Evolutionary conservation across 78 protist genomes (phyloP).

Genomic region (Dictyostelium citrinum): DNA sequence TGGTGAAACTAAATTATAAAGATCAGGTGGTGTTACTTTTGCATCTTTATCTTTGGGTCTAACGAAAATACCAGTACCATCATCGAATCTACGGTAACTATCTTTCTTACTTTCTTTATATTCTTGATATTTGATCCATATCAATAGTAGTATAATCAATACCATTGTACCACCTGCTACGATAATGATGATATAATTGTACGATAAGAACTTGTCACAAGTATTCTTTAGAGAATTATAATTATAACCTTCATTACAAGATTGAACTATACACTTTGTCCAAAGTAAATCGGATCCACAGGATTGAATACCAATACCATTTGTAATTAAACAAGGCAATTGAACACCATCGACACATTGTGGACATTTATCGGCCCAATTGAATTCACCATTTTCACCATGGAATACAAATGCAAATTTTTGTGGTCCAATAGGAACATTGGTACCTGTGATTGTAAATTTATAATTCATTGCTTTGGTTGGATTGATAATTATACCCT

Average conservation of each 20-base stretch:
- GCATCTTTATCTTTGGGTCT: slow-evolving; percentile 27
- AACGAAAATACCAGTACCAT: slow-evolving; percentile 6
- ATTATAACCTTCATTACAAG: slow-evolving; percentile 34
- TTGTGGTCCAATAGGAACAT: slow-evolving; percentile 46
- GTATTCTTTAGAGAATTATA: slow-evolving; percentile 22
- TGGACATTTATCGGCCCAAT: slow-evolving; percentile 42
- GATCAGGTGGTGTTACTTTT: slow-evolving; percentile 45
- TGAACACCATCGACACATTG: slow-evolving; percentile 43
- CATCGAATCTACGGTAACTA: not conserved
- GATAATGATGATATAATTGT: slow-evolving; percentile 60
- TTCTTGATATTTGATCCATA: slow-evolving; percentile 20
- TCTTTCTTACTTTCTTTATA: not conserved
- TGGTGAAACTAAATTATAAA: slow-evolving; percentile 40
- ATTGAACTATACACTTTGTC: slow-evolving; percentile 12
- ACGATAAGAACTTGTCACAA: slow-evolving; percentile 37
- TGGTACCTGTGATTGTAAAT: slow-evolving; percentile 18
- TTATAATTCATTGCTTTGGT: not conserved
- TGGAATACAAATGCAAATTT: slow-evolving; percentile 24
- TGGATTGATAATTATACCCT: slow-evolving; percentile 45
- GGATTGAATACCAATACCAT: slow-evolving; percentile 25
- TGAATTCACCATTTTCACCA: slow-evolving; percentile 28
- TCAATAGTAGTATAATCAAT: not conserved
- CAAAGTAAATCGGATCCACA: not conserved
- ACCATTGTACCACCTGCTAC: slow-evolving; percentile 71
- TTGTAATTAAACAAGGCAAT: not conserved